Percentiles rank a stretch among this genome's conserved stretches.
Evolutionary conservation across 306 rosid species (phyloP).

Genomic region (Glycine tomentella): DNA sequence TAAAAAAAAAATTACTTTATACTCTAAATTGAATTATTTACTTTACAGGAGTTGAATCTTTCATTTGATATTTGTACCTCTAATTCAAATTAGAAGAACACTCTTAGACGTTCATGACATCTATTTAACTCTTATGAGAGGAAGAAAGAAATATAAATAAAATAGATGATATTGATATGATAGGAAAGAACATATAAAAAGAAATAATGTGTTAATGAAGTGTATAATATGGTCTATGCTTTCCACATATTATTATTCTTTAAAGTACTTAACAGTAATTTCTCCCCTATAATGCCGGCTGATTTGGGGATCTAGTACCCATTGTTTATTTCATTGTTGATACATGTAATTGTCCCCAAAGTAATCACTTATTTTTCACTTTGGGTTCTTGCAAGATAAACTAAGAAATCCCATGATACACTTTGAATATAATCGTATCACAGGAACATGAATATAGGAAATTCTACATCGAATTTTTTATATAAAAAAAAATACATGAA

Average conservation of each 20-base stretch:
- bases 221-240: too few relatives aligned
- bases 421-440: not conserved
- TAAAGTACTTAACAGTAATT: not conserved
- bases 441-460: not conserved
- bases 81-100: not conserved
- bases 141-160: too few relatives aligned
- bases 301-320: not conserved
- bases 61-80: not conserved
- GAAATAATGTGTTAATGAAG: too few relatives aligned
- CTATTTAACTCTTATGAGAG: too few relatives aligned
- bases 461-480: not conserved
- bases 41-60: not conserved
- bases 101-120: too few relatives aligned
- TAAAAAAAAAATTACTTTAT: too few relatives aligned
- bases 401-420: not conserved
- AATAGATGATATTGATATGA: too few relatives aligned
- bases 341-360: not conserved
- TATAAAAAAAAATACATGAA: conserved; percentile 12
- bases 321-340: conserved; percentile 5
- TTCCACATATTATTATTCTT: too few relatives aligned
- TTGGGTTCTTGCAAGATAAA: not conserved
- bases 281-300: not conserved
- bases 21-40: too few relatives aligned
- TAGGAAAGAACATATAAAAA: too few relatives aligned
- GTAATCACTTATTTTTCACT: not conserved